Evolutionary conservation across 2,329 filamentous ascomycete species (phyloP), one percentile per base, ranked within the genome.

Genomic region (Cladophialophora immunda): DNA sequence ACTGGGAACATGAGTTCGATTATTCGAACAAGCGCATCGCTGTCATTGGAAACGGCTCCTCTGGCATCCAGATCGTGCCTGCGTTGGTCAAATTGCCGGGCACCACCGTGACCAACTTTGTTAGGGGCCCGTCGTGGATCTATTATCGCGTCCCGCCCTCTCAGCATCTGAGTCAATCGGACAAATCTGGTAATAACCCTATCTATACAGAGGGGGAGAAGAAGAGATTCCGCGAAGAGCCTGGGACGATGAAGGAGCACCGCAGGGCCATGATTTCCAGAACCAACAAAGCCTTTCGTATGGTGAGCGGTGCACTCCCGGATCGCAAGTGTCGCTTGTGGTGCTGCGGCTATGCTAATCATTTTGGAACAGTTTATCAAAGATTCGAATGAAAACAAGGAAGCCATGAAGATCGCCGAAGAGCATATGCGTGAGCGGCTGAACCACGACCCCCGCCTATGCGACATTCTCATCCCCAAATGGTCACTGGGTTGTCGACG

Each of bases 101-200:
- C n/a, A 60, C 57, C 62, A n/a, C n/a, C n/a, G n/a, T 79, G n/a
- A 76, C 71, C 17, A 76, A 74, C 57, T 78, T 77, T 58, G 71
- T 75, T 19, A 71, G 76, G 2, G 68, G 73, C 32, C 71, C 75
- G 11, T 76, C 77, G 27, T 78, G 73, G 75, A 73, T 76, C 22
- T 64, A 64, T 27, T 64, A 67, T 27, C n/a, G n/a, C n/a, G n/a
- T n/a, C n/a, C n/a, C n/a, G n/a, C n/a, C n/a, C n/a, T n/a, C n/a
- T n/a, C n/a, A n/a, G n/a, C n/a, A n/a, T n/a, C n/a, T n/a, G n/a
- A n/a, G n/a, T n/a, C n/a, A n/a, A n/a, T n/a, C n/a, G n/a, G n/a
- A n/a, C n/a, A n/a, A n/a, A n/a, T n/a, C n/a, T n/a, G n/a, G n/a
- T n/a, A n/a, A n/a, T n/a, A n/a, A n/a, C n/a, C n/a, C n/a, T n/a